Conservation (phyloP, 768 basidiomycete genomes). For the Collybiopsis confluens region DNA sequence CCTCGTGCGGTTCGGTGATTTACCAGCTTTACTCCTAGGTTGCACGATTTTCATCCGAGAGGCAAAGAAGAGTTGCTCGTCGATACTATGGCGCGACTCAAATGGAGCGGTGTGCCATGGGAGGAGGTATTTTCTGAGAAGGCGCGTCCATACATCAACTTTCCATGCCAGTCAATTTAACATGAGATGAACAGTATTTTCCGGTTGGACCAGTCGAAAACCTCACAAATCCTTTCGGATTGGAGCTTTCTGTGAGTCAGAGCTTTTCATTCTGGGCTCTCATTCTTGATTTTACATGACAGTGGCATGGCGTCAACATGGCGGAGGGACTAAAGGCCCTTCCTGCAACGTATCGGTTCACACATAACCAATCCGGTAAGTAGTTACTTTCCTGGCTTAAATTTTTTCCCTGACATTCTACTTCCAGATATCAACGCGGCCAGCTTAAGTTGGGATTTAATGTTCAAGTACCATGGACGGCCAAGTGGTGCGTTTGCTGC, state of each 20-base stretch:
- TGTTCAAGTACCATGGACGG: conserved; percentile 56
- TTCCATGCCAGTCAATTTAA: not conserved
- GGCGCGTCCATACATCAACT: conserved; percentile 18
- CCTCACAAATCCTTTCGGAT: conserved; percentile 9
- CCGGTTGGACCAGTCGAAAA: conserved; percentile 8
- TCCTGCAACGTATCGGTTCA: conserved; percentile 51
- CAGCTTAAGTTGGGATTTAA: conserved; percentile 48
- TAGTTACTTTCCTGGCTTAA: not conserved
- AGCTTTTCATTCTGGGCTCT: not conserved
- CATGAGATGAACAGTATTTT: not conserved
- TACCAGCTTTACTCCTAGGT: conserved; percentile 24
- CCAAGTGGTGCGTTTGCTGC: conserved; percentile 54
- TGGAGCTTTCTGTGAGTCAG: conserved; percentile 5
- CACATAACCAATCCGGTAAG: conserved; percentile 49
- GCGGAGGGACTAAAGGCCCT: conserved; percentile 54
- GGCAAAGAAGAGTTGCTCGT: conserved; percentile 44
- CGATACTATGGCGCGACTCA: conserved; percentile 50
- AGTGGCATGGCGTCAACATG: conserved; percentile 60
- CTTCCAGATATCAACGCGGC: conserved; percentile 43
- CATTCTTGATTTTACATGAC: not conserved
- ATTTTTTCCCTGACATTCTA: not conserved
- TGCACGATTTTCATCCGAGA: conserved; percentile 48
- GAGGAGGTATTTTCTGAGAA: conserved; percentile 45
- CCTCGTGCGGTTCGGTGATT: no score
- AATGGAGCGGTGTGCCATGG: conserved; percentile 51